A percentile compares a stretch with the other conserved stretches of the same genome.
Evolutionary conservation across 176 grass and related monocot species (phyloP).

Genomic region (Carex parvula): DNA sequence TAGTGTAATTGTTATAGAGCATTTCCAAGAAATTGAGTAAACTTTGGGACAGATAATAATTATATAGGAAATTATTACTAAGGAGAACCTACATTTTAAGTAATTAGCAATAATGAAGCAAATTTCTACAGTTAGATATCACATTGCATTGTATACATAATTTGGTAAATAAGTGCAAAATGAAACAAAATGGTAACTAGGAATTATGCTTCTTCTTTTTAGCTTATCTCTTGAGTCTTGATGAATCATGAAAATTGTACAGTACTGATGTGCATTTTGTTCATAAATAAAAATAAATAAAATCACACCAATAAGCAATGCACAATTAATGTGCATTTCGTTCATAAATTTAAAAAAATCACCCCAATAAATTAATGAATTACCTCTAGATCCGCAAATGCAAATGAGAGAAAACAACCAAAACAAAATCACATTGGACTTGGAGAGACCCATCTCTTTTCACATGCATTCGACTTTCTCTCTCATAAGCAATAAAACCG

Average conservation of each 20-base stretch:
- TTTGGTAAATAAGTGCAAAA: neutral
- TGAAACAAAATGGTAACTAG: slow-evolving; percentile 5
- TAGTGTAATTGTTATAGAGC: neutral
- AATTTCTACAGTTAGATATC: neutral
- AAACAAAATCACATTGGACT: slow-evolving; percentile 36
- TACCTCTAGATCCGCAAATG: slow-evolving; percentile 63
- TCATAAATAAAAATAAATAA: no score
- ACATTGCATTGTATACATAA: neutral
- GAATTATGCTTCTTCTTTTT: neutral
- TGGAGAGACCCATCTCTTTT: slow-evolving; percentile 36
- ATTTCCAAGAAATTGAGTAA: neutral
- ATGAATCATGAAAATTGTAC: neutral
- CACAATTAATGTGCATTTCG: neutral
- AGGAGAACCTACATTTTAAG: neutral
- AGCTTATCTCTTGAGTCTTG: neutral
- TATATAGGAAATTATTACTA: neutral
- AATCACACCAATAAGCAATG: neutral
- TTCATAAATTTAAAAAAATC: neutral
- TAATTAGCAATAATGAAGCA: neutral
- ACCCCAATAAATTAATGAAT: neutral
- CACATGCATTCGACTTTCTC: slow-evolving; percentile 20
- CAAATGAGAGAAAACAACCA: slow-evolving; percentile 6
- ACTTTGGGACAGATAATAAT: neutral
- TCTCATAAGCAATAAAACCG: slow-evolving; percentile 11
- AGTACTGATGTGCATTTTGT: no score